Evolutionary conservation across 2,329 filamentous ascomycete species (phyloP).

Genomic region (Stromatinia cepivora): DNA sequence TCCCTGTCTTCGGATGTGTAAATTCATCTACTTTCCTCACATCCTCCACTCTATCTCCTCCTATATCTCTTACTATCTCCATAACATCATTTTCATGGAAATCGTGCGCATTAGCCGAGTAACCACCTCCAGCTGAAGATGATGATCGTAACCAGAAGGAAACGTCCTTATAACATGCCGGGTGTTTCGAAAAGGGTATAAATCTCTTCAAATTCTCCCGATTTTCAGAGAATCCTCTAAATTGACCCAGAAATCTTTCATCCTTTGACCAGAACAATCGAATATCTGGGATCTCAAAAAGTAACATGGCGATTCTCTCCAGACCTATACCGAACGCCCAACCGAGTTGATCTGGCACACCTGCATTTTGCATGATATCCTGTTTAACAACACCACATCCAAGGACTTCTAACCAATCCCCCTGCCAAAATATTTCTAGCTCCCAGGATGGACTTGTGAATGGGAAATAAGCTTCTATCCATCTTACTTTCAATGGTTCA

Average conservation of each 20-base stretch:
- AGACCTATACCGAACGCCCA: slow-evolving; percentile 97
- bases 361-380: slow-evolving; percentile 74
- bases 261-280: slow-evolving; percentile 94
- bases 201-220: slow-evolving; percentile 61
- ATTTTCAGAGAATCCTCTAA: slow-evolving; percentile 60
- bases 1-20: slow-evolving; percentile 78
- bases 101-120: slow-evolving; percentile 45
- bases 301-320: slow-evolving; percentile 94
- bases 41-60: slow-evolving; percentile 83
- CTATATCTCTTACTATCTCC: slow-evolving; percentile 85
- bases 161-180: slow-evolving; percentile 86
- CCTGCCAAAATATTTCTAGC: slow-evolving; percentile 90
- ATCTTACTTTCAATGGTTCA: slow-evolving; percentile 81
- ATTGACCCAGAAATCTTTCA: slow-evolving; percentile 81
- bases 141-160: slow-evolving; percentile 78
- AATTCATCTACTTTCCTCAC: slow-evolving; percentile 85
- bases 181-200: slow-evolving; percentile 86
- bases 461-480: slow-evolving; percentile 97
- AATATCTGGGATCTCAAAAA: slow-evolving; percentile 96
- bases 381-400: slow-evolving; percentile 92
- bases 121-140: slow-evolving; percentile 49
- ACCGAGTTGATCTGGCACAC: slow-evolving; percentile 71
- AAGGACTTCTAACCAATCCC: slow-evolving; percentile 92
- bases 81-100: slow-evolving; percentile 98
- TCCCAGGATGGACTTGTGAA: slow-evolving; percentile 97